Evolutionary conservation across 345 rosid genomes (phyloP).

Genomic region (Eucalyptus curtisii): DNA sequence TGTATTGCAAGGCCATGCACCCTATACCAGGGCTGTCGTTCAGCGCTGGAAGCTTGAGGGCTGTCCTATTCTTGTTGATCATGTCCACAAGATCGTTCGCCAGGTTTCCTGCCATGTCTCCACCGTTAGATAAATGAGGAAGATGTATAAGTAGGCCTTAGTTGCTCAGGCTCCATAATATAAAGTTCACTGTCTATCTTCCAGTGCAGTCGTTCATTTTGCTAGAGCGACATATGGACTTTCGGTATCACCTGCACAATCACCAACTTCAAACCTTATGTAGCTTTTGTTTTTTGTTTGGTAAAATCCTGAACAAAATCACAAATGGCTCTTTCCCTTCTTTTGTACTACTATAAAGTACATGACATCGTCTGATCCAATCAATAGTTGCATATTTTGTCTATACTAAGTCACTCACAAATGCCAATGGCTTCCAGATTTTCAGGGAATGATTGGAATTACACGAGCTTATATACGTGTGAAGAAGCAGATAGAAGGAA

Average conservation of each 20-base stretch:
- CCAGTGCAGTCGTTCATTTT: background rate
- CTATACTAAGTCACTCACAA: background rate
- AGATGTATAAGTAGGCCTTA: background rate
- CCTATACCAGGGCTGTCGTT: constrained; percentile 78
- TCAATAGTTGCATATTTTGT: background rate
- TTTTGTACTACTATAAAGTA: background rate
- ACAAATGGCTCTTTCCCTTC: background rate
- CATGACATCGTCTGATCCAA: background rate
- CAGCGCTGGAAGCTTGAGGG: constrained; percentile 36
- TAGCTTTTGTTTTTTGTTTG: background rate
- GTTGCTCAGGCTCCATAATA: background rate
- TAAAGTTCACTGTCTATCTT: background rate
- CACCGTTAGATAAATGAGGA: background rate
- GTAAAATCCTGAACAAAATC: background rate
- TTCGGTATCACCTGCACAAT: background rate
- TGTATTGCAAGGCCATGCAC: constrained; percentile 83
- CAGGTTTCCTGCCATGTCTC: constrained; percentile 40
- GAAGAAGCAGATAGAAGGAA: background rate
- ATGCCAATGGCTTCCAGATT: background rate
- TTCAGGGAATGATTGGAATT: background rate
- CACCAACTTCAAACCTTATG: background rate
- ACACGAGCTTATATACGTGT: background rate
- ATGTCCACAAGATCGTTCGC: constrained; percentile 67
- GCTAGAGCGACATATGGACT: background rate
- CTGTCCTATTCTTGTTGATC: constrained; percentile 61